Conservation (phyloP, 2,329 filamentous ascomycete species). For the Claviceps pazoutovae region DNA sequence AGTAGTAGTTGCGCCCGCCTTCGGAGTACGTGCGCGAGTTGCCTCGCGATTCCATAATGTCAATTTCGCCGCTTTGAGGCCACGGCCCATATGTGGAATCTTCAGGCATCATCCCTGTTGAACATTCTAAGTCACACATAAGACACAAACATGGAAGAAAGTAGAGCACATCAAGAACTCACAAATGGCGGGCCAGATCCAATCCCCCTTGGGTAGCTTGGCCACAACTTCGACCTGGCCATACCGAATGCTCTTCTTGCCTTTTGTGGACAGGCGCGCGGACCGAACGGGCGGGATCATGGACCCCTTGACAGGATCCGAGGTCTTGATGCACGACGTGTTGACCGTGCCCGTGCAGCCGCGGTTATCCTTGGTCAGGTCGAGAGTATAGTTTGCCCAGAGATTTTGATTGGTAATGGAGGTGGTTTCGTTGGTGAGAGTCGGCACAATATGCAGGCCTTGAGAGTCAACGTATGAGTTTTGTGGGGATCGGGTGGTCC, state of each 20-base stretch:
- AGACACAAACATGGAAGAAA: too few species aligned
- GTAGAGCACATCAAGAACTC: not conserved
- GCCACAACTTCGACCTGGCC: slow-evolving; percentile 36
- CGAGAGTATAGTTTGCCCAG: slow-evolving; percentile 26
- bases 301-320: slow-evolving; percentile 26
- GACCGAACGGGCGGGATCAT: slow-evolving; percentile 37
- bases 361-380: slow-evolving; percentile 24
- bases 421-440: slow-evolving; percentile 29
- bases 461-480: slow-evolving; percentile 34
- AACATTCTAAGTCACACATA: not conserved
- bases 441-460: slow-evolving; percentile 42
- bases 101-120: slow-evolving; percentile 33
- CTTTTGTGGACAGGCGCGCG: slow-evolving; percentile 28
- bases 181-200: slow-evolving; percentile 38
- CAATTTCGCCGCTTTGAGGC: slow-evolving; percentile 39
- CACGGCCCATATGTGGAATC: slow-evolving; percentile 32
- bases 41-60: slow-evolving; percentile 36
- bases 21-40: slow-evolving; percentile 20
- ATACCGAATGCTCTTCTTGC: slow-evolving; percentile 10
- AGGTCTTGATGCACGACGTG: slow-evolving; percentile 23
- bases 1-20: slow-evolving; percentile 29
- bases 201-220: slow-evolving; percentile 37
- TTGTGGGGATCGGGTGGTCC: slow-evolving; percentile 33
- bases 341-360: slow-evolving; percentile 26
- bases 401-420: slow-evolving; percentile 24